Percentiles rank a stretch among this genome's conserved stretches.
Conservation (phyloP, 139 green algal genomes). For the Picochlorum sp. region DNA sequence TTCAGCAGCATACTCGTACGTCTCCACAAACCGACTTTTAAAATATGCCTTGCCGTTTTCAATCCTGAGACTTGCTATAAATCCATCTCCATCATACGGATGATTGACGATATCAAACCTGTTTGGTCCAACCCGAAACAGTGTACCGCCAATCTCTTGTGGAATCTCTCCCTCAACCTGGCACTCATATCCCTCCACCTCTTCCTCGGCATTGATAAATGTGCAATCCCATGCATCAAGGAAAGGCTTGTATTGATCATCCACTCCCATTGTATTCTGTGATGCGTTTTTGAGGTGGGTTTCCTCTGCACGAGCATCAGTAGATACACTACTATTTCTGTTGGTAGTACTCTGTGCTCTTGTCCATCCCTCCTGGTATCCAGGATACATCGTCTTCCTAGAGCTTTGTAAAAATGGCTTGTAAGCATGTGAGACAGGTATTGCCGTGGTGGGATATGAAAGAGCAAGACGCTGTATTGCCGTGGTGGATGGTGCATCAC, state of each 20-base stretch:
- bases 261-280: neutral
- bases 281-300: no score
- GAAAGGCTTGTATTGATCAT: constrained; percentile 8
- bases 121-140: constrained; percentile 46
- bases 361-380: no score
- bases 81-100: constrained; percentile 46
- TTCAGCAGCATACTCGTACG: constrained; percentile 35
- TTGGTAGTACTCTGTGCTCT: no score
- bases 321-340: no score
- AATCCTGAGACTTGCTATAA: constrained; percentile 30
- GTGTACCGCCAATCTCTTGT: constrained; percentile 21
- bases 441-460: no score
- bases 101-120: constrained; percentile 26
- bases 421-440: no score
- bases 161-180: constrained; percentile 26
- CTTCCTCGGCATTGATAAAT: constrained; percentile 20
- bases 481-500: no score
- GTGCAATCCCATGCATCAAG: constrained; percentile 21
- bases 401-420: no score
- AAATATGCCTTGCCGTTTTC: constrained; percentile 33
- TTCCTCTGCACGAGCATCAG: no score
- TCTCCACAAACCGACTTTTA: constrained; percentile 37
- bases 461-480: no score
- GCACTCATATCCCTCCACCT: constrained; percentile 21
- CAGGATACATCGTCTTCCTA: no score